Evolutionary conservation across 1,284 basidiomycete genomes (phyloP).

Genomic region (Paramarasmius palmivorus): DNA sequence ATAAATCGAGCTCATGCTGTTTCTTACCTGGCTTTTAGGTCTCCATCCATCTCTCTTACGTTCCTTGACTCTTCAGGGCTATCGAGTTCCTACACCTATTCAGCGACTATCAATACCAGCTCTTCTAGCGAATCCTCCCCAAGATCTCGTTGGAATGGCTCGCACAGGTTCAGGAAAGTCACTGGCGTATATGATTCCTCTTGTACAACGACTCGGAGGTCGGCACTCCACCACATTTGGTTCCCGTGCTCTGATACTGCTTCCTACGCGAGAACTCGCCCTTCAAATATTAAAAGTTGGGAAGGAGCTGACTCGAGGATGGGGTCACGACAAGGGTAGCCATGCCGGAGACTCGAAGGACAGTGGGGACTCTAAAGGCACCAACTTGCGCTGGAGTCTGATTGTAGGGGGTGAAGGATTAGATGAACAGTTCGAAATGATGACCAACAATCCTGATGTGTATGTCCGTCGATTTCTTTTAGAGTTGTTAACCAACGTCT

Average conservation of each 20-base stretch:
- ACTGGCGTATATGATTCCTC: conserved; percentile 92
- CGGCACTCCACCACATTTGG: conserved; percentile 82
- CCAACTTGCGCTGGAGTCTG: conserved; percentile 87
- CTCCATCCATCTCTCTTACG: conserved; percentile 84
- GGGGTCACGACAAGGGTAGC: conserved; percentile 59
- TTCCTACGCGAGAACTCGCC: conserved; percentile 94
- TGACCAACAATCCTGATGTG: conserved; percentile 94
- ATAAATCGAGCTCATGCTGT: conserved; percentile 1
- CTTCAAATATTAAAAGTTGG: conserved; percentile 94
- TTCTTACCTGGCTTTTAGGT: conserved; percentile 43
- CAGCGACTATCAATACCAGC: conserved; percentile 90
- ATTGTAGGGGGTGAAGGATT: conserved; percentile 95
- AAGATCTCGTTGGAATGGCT: conserved; percentile 98
- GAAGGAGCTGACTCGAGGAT: conserved; percentile 87
- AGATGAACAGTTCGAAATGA: conserved; percentile 97
- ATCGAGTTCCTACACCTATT: conserved; percentile 95
- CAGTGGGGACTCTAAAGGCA: conserved; percentile 53
- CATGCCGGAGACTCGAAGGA: conserved; percentile 66
- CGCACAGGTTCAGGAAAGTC: conserved; percentile 98
- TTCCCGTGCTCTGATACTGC: conserved; percentile 84
- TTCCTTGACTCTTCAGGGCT: conserved; percentile 90
- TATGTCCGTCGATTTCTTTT: conserved; percentile 43
- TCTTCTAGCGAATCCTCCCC: conserved; percentile 82
- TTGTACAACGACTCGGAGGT: conserved; percentile 86
- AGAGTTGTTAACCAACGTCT: conserved; percentile 5